Percentiles rank a stretch among this genome's conserved stretches.
Conservation (phyloP, 768 basidiomycete species). For the Lactifluus hygrophoroides region DNA sequence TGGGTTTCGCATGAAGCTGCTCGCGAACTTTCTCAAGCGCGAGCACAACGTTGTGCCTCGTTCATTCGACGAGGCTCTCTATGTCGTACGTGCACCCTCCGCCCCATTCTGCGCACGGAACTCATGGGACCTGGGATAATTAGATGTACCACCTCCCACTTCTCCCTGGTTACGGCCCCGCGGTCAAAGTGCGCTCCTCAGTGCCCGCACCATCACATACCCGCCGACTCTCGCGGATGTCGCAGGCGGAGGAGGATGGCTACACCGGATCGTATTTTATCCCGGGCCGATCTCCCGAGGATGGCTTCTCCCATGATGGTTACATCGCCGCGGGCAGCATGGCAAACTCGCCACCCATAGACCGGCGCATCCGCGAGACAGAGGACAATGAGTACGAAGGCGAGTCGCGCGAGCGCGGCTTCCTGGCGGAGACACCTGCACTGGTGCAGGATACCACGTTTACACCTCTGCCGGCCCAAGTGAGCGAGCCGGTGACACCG, state of each 20-base stretch:
- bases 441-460: neutral
- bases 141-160: constrained; percentile 91
- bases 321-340: constrained; percentile 41
- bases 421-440: neutral
- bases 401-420: constrained; percentile 10
- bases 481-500: constrained; percentile 1
- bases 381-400: constrained; percentile 9
- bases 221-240: constrained; percentile 58
- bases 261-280: constrained; percentile 82
- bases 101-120: neutral
- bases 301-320: constrained; percentile 33
- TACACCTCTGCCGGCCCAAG: neutral
- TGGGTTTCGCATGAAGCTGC: constrained; percentile 71
- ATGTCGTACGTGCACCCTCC: constrained; percentile 56
- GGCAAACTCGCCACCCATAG: constrained; percentile 19
- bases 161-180: constrained; percentile 82
- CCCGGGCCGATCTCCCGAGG: constrained; percentile 25
- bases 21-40: constrained; percentile 80
- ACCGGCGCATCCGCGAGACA: constrained; percentile 4
- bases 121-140: neutral
- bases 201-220: constrained; percentile 42
- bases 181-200: constrained; percentile 80
- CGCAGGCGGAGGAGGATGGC: constrained; percentile 84
- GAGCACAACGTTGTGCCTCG: constrained; percentile 87
- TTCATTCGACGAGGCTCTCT: constrained; percentile 88